phyloP scores from a whole-genome alignment of 108 stramenopile genomes.

The Discostella stelligeroides region DNA sequence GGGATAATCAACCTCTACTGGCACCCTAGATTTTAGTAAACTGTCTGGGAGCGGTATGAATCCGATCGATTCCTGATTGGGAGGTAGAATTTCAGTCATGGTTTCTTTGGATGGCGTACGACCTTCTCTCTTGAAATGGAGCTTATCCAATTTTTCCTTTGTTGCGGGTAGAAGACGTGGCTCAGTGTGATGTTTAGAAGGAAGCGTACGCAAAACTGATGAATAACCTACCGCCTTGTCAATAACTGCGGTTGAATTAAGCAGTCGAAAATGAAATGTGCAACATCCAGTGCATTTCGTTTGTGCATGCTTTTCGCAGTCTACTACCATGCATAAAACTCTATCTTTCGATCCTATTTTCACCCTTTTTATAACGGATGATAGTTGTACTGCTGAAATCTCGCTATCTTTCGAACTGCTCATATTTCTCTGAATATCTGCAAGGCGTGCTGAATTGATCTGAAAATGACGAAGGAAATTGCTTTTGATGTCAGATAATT shows the following conservation, averaged over 20 bases:
- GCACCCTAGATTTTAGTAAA: neutral
- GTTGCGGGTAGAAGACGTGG: neutral
- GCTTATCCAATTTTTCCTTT: neutral
- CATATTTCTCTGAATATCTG: constrained; percentile 7
- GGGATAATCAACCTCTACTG: neutral
- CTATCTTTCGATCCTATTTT: constrained; percentile 22
- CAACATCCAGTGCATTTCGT: constrained; percentile 27
- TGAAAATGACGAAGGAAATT: constrained; percentile 11
- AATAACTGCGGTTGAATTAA: constrained; percentile 6
- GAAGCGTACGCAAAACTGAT: too few species aligned
- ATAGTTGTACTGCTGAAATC: constrained; percentile 1
- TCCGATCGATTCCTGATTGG: too few species aligned
- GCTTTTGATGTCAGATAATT: constrained; percentile 1
- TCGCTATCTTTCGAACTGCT: neutral
- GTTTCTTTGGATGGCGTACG: too few species aligned
- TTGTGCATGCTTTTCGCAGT: constrained; percentile 26
- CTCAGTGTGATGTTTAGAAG: neutral
- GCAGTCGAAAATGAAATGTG: constrained; percentile 15
- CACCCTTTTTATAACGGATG: constrained; percentile 6
- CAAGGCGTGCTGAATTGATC: constrained; percentile 2
- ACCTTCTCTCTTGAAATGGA: neutral
- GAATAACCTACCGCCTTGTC: constrained; percentile 3
- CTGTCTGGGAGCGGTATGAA: too few species aligned
- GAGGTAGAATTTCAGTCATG: constrained; percentile 22
- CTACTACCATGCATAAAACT: constrained; percentile 21